Percentiles rank a stretch among this genome's conserved stretches.
Evolutionary conservation across 306 rosid genomes (phyloP).

Genomic region (Vigna trinervia): DNA sequence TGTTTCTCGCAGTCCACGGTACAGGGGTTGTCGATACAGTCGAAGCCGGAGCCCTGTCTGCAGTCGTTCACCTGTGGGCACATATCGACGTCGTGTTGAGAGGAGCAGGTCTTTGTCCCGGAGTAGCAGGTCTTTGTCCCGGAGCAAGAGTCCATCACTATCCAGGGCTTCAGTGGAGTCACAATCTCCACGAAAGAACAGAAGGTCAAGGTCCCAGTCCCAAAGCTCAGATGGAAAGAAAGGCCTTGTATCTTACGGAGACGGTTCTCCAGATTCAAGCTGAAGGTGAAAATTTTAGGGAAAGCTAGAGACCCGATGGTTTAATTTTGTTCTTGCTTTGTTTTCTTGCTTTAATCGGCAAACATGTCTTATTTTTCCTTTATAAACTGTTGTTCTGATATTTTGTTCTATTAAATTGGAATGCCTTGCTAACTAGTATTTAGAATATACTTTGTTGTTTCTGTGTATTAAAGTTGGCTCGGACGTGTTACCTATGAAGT

Average conservation of each 20-base stretch:
- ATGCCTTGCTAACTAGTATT: slow-evolving; percentile 34
- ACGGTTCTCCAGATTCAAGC: slow-evolving; percentile 46
- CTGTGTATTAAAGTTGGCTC: background rate
- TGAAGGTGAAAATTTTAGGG: background rate
- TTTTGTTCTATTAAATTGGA: background rate
- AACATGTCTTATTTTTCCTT: background rate
- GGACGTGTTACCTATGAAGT: background rate
- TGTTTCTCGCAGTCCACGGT: slow-evolving; percentile 64
- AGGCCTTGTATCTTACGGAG: slow-evolving; percentile 90
- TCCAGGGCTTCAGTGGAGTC: slow-evolving; percentile 69
- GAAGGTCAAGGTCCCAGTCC: slow-evolving; percentile 57
- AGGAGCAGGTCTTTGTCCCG: slow-evolving; percentile 59
- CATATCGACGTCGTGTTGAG: slow-evolving; percentile 53
- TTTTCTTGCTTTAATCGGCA: slow-evolving; percentile 16
- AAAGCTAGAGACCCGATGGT: background rate
- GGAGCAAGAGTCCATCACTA: slow-evolving; percentile 55
- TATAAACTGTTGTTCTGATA: slow-evolving; percentile 52
- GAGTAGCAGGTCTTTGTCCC: slow-evolving; percentile 57
- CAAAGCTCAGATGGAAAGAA: slow-evolving; percentile 70
- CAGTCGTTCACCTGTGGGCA: slow-evolving; percentile 66
- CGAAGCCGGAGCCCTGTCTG: slow-evolving; percentile 58
- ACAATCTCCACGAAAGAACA: slow-evolving; percentile 60
- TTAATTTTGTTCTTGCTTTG: slow-evolving; percentile 8
- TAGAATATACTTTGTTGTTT: slow-evolving; percentile 15
- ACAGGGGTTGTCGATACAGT: slow-evolving; percentile 64